phyloP scores from a whole-genome alignment of 1,284 basidiomycete species.

The Puccinia coronata region DNA sequence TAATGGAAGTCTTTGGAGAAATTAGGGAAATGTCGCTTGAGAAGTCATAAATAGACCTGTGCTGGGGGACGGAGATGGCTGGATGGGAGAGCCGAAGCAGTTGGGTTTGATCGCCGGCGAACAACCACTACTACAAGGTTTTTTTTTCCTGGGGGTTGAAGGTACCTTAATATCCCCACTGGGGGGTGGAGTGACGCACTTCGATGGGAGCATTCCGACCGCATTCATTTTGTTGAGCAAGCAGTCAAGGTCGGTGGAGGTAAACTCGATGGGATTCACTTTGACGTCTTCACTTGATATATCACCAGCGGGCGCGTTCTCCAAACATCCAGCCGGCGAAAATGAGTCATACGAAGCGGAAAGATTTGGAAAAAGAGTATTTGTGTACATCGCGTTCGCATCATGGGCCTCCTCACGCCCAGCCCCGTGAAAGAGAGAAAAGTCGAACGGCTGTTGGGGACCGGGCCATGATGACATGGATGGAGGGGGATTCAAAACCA shows the following conservation, averaged over 20 bases:
- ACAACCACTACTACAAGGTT: not conserved
- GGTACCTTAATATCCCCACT: not conserved
- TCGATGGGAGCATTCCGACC: not conserved
- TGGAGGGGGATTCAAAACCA: not conserved
- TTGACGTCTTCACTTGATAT: not conserved
- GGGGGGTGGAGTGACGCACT: conserved; percentile 5
- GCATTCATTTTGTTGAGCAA: not conserved
- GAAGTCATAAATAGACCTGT: not conserved
- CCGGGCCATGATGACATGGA: not conserved
- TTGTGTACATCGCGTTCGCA: not conserved
- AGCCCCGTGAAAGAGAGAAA: not conserved
- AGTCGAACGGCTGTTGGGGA: not conserved
- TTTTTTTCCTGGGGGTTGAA: not conserved
- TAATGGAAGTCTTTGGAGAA: not conserved
- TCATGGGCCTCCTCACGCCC: not conserved
- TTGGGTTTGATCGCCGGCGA: not conserved
- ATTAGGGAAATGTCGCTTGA: not conserved
- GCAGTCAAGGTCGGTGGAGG: not conserved
- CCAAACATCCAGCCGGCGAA: not conserved
- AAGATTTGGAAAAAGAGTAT: not conserved
- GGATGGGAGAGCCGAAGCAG: not conserved
- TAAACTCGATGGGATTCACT: not conserved
- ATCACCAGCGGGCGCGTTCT: not conserved
- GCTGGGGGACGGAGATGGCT: not conserved
- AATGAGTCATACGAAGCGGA: not conserved